phyloP scores from a whole-genome alignment of 2,329 filamentous ascomycete genomes.

The Neonectria magnoliae region DNA sequence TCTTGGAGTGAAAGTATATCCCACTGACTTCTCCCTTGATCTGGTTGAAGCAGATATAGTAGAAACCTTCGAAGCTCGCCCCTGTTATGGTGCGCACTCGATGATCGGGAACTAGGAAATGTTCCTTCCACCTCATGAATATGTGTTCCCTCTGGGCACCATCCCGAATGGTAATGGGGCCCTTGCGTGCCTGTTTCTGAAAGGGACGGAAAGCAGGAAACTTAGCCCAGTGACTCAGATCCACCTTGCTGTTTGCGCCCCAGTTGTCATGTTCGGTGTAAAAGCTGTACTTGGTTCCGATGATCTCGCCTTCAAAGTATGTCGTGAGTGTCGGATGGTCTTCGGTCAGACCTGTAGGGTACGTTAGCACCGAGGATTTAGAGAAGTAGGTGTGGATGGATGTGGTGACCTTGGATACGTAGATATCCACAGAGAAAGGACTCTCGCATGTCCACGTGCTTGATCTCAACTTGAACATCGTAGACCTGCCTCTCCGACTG shows the following conservation, averaged over 20 bases:
- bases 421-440: slow-evolving; percentile 96
- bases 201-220: slow-evolving; percentile 89
- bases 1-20: slow-evolving; percentile 98
- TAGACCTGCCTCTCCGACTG: slow-evolving; percentile 93
- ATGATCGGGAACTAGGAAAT: slow-evolving; percentile 96
- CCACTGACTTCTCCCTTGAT: slow-evolving; percentile 85
- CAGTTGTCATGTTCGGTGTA: slow-evolving; percentile 87
- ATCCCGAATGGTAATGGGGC: slow-evolving; percentile 70
- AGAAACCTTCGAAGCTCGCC: slow-evolving; percentile 97
- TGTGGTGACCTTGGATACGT: slow-evolving; percentile 82
- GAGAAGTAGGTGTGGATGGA: not conserved
- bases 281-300: slow-evolving; percentile 95
- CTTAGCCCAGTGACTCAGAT: slow-evolving; percentile 91
- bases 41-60: slow-evolving; percentile 99
- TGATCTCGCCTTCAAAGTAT: slow-evolving; percentile 98
- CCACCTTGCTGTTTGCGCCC: slow-evolving; percentile 92
- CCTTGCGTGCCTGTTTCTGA: slow-evolving; percentile 65
- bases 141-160: slow-evolving; percentile 85
- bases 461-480: slow-evolving; percentile 95
- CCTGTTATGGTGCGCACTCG: slow-evolving; percentile 89
- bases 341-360: slow-evolving; percentile 79
- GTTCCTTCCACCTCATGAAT: slow-evolving; percentile 99
- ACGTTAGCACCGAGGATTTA: slow-evolving; percentile 27
- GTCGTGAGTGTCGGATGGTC: slow-evolving; percentile 98
- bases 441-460: slow-evolving; percentile 93